These are phyloP conservation scores for Farysia itapuensis DNA, from an alignment of 1,284 basidiomycete species.

Conservation along the genomic window DNA sequence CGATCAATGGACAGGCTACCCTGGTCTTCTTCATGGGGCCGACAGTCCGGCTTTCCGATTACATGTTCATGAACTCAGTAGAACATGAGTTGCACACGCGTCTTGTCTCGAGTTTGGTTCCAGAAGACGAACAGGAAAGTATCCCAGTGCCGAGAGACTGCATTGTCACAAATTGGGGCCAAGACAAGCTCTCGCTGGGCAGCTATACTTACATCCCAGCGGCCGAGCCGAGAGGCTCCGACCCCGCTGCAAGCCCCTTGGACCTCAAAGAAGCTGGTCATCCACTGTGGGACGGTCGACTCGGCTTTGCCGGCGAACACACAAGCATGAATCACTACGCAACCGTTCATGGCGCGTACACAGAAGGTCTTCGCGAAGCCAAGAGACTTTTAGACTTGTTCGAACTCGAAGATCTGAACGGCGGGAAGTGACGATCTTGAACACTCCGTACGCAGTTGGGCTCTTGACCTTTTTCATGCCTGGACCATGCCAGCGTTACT, in stretches of 20 bases:
- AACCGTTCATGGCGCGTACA: conserved; percentile 4
- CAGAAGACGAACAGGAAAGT: background rate
- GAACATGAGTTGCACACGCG: too few relatives aligned
- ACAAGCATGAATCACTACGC: background rate
- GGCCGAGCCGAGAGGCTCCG: background rate
- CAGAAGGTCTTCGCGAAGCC: conserved; percentile 4
- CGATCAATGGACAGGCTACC: background rate
- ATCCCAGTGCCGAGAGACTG: background rate
- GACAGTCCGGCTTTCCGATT: too few relatives aligned
- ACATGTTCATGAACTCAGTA: too few relatives aligned
- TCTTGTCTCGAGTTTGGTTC: background rate
- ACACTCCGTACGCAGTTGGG: too few relatives aligned
- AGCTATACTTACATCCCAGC: conserved; percentile 1
- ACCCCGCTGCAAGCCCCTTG: background rate
- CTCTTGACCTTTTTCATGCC: too few relatives aligned
- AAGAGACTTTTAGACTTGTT: background rate
- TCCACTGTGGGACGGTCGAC: conserved; percentile 1
- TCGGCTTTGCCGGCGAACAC: conserved; percentile 5
- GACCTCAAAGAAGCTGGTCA: conserved; percentile 1
- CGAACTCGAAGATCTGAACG: background rate
- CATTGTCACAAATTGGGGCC: background rate
- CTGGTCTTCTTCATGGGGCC: conserved; percentile 2
- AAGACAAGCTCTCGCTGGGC: background rate
- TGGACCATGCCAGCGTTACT: too few relatives aligned
- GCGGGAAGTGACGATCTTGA: too few relatives aligned